These are phyloP conservation scores for Ophiocytium majus DNA, from an alignment of 352 stramenopile species.

Conservation along the genomic window DNA sequence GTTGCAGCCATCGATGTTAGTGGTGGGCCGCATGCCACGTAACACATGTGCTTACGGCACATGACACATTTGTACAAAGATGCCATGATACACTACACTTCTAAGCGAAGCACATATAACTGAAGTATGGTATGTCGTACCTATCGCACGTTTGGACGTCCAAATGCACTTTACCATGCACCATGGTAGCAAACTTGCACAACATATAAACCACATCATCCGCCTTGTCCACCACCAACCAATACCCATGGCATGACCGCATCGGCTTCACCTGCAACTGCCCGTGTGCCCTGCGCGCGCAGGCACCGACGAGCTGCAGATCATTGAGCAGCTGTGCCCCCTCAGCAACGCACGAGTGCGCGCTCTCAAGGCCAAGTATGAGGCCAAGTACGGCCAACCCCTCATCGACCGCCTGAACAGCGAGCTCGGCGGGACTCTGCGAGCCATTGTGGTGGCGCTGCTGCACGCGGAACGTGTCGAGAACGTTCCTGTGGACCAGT, in stretches of 20 bases:
- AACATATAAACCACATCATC: not conserved
- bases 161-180: not conserved
- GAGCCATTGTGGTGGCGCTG: not conserved
- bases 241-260: conserved; percentile 26
- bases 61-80: too few relatives aligned
- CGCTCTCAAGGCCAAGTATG: conserved; percentile 29
- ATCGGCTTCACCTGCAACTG: conserved; percentile 28
- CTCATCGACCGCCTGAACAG: conserved; percentile 51
- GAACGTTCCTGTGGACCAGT: not conserved
- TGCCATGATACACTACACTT: too few relatives aligned
- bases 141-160: too few relatives aligned
- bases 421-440: conserved; percentile 24
- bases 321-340: conserved; percentile 34
- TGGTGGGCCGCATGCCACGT: too few relatives aligned
- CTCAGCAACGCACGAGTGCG: conserved; percentile 43
- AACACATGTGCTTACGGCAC: too few relatives aligned
- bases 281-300: conserved; percentile 30
- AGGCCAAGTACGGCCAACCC: conserved; percentile 38
- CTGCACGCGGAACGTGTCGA: not conserved
- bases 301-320: conserved; percentile 38
- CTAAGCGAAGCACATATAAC: too few relatives aligned
- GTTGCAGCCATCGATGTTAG: too few relatives aligned
- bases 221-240: conserved; percentile 28
- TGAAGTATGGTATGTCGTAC: too few relatives aligned
- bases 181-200: not conserved